phyloP scores from a whole-genome alignment of 352 stramenopile species.

The Phytophthora megakarya region DNA sequence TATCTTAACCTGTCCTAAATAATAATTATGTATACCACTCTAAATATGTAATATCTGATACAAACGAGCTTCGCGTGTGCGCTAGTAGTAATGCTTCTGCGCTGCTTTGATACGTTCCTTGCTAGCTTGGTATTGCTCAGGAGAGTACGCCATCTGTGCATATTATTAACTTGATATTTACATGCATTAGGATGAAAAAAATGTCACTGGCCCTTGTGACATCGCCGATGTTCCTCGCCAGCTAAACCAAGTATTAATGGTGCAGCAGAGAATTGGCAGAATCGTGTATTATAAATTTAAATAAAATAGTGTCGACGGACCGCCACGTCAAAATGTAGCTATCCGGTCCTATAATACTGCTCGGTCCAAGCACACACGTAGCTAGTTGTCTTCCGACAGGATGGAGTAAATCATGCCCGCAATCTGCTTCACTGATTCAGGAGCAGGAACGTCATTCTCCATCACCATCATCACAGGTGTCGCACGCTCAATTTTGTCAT shows the following conservation, averaged over 20 bases:
- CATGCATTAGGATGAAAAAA: slow-evolving; percentile 5
- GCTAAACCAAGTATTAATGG: no score
- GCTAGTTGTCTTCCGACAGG: slow-evolving; percentile 14
- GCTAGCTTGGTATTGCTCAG: slow-evolving; percentile 2
- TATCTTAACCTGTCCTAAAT: no score
- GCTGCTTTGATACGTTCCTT: no score
- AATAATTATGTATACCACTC: no score
- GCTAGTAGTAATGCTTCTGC: no score
- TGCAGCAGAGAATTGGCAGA: no score
- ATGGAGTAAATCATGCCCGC: slow-evolving; percentile 19
- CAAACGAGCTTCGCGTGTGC: no score
- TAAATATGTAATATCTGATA: no score
- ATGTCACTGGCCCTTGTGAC: not conserved
- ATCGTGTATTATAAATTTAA: no score
- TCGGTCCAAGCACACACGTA: slow-evolving; percentile 4
- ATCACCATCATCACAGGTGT: slow-evolving; percentile 7
- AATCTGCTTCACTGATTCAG: slow-evolving; percentile 19
- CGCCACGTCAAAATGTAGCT: no score
- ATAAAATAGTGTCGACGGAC: no score
- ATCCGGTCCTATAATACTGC: not conserved
- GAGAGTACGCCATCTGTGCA: slow-evolving; percentile 14
- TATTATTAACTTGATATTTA: slow-evolving; percentile 19
- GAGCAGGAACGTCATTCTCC: slow-evolving; percentile 11
- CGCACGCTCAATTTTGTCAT: slow-evolving; percentile 22
- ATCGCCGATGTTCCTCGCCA: no score